Conservation (phyloP, 345 rosid genomes). For the Bruguiera parviflora region DNA sequence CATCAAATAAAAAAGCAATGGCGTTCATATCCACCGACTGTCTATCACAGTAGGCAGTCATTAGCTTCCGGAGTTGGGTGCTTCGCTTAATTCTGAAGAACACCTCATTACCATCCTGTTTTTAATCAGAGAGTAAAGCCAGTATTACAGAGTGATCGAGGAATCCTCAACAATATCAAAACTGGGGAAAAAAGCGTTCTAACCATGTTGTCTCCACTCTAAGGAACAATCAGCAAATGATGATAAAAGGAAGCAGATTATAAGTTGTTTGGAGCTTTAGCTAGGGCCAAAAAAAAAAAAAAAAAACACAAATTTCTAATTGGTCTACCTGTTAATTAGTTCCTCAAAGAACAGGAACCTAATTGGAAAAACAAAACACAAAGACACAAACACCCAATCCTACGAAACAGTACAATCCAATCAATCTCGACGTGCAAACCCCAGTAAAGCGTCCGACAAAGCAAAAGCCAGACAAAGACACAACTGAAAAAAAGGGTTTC, state of each 20-base stretch:
- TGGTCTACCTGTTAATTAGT: no score
- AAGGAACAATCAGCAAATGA: no score
- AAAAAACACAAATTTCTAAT: no score
- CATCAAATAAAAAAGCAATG: conserved; percentile 84
- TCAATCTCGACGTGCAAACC: neutral
- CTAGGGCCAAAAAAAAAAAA: no score
- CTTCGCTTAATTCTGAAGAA: conserved; percentile 83
- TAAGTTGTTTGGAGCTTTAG: no score
- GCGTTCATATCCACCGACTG: conserved; percentile 74
- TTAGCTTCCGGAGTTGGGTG: conserved; percentile 73
- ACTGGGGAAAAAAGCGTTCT: no score
- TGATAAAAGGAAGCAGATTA: no score
- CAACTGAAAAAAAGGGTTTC: neutral
- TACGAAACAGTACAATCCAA: no score
- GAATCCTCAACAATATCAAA: neutral
- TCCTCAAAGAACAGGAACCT: no score
- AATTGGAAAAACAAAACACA: no score
- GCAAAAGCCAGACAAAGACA: neutral
- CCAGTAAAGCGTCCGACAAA: neutral
- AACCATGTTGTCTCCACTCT: no score
- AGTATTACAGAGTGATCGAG: neutral
- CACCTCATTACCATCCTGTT: conserved; percentile 86
- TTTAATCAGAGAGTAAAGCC: neutral
- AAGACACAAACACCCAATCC: no score
- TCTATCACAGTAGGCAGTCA: conserved; percentile 80